Base-by-base conservation (phyloP, 2,329 filamentous ascomycete genomes). In the Fusarium sp. region DNA sequence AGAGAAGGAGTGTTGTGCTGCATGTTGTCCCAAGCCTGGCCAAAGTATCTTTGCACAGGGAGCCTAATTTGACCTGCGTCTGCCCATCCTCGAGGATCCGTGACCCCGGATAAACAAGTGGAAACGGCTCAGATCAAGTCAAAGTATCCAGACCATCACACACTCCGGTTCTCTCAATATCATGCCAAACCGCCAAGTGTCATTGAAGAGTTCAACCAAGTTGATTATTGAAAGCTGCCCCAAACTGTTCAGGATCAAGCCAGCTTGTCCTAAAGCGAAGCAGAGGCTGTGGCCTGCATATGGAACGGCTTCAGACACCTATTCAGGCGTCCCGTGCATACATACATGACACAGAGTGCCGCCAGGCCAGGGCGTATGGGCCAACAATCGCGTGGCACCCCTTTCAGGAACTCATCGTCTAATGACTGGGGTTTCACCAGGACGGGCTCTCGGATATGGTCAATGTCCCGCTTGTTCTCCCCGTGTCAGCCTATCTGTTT, bases 281-380 rank as follows among this genome's bases (percentile, higher is more conserved):
- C 23, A 50, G 58, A 35, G 41, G 23, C 45, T 61, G 67, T 70
- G 66, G 62, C 70, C 64, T 74, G 61, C 76, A 68, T 74, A 66
- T 72, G 50, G 63, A 65, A 65, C 68, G 37, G 52, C 39, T 43
- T 54, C 66, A 58, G 65, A 66, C 45, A 56, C 54, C 71, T 64
- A 45, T 66, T 67, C 56, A 58, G 34, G 56, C 60, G 65, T 65
- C 54, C 64, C 58, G 58, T 73, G 66, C 73, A 66, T 75, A 48
- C 50, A 60, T 67, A 64, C 71, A 69, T 76, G 66, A 76, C 59
- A 73, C 63, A 78, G 74, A 73, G 69, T 73, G 56, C 75, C 66
- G 76, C 74, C 58, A 50, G 67, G 37, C 64, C 57, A 74, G 62
- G 61, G 58, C 70, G 43, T 37, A 52, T 48, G 66, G 65, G 70